Percentiles rank a stretch among this genome's conserved stretches.
Evolutionary conservation across 164 flowering plant species (phyloP).

Genomic region (Protea cynaroides): DNA sequence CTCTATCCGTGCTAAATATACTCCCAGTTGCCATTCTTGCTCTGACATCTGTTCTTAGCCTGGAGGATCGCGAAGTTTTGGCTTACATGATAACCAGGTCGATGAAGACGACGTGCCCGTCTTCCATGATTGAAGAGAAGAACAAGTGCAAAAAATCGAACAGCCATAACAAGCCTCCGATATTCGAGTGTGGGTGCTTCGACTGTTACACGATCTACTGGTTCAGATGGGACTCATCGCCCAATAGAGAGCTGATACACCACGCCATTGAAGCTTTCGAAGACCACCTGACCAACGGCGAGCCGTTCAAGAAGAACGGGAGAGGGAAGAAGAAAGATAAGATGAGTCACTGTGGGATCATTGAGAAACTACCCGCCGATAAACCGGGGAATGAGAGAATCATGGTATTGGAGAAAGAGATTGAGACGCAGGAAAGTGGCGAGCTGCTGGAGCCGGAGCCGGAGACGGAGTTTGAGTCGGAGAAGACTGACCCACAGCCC

Average conservation of each 20-base stretch:
- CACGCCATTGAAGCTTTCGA: conserved; percentile 78
- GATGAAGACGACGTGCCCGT: conserved; percentile 20
- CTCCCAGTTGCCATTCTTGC: conserved; percentile 61
- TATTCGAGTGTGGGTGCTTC: conserved; percentile 68
- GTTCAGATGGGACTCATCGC: conserved; percentile 77
- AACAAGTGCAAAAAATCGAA: conserved; percentile 26
- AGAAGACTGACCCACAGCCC: too few relatives aligned
- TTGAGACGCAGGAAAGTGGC: conserved; percentile 4
- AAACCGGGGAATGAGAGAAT: background rate
- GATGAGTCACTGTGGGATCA: conserved; percentile 3
- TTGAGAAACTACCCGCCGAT: conserved; percentile 9
- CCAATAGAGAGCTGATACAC: conserved; percentile 68
- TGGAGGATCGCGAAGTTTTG: conserved; percentile 63
- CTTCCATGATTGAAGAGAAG: conserved; percentile 17
- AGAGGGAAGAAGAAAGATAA: conserved; percentile 28
- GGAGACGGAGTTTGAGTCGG: background rate
- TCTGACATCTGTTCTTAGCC: conserved; percentile 35
- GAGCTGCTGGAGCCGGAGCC: background rate
- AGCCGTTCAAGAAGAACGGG: conserved; percentile 14
- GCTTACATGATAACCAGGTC: conserved; percentile 71
- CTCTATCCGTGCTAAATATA: conserved; percentile 39
- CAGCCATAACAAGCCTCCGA: conserved; percentile 27
- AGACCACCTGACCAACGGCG: conserved; percentile 40
- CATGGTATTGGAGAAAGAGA: conserved; percentile 3
- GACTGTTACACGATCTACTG: conserved; percentile 74